Base-by-base conservation (phyloP, 305 asterid species). In the Fraxinus sp. region DNA sequence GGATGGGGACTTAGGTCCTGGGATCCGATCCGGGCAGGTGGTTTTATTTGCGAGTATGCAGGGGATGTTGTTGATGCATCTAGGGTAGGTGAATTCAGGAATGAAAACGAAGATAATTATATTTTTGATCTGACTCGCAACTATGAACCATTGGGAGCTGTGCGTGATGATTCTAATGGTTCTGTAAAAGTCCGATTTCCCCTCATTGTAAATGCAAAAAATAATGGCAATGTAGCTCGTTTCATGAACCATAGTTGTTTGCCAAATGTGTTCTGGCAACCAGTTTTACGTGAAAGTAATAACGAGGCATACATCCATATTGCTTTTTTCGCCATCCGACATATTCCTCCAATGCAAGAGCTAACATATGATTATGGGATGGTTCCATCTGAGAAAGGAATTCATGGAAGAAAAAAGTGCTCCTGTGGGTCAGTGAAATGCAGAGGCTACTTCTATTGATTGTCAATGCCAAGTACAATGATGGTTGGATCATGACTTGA, bases 1-100 rank as follows among this genome's bases (percentile, higher is more conserved):
- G 92, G 91, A 16, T 89, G 92, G 92, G 92, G 92, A 59, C 91
- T 89, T 77, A 89, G 92, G 82, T 89, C 92, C 7, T 89, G 92
- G 92, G 91, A 89, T 78, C 89, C 92, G 43, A 89, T 87, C 30
- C 92, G 90, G 4, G 87, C 83, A 7, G 92, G 92, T 39, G 85
- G 86, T 3, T 89, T 89, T 86, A 79, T 89, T 30, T 89, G 89
- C 52, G 91, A 89, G 83, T 89, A 87, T 87, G 92, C 88, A 20
- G 32, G 71, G 28, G 71, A 62, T 62, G 30, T 62, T 0, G 32
- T 22, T 22, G 71, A 62, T 2, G 84, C 84, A 76, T 82, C 86
- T 49, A 81, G 75, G 81, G 74, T 73, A 10, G 80, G 80, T 64
- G 90, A 88, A 77, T 46, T 82, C 75, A 86, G 77, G 22, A 86